Evolutionary conservation across 768 basidiomycete genomes (phyloP).

Genomic region (Amanita fuliginea): DNA sequence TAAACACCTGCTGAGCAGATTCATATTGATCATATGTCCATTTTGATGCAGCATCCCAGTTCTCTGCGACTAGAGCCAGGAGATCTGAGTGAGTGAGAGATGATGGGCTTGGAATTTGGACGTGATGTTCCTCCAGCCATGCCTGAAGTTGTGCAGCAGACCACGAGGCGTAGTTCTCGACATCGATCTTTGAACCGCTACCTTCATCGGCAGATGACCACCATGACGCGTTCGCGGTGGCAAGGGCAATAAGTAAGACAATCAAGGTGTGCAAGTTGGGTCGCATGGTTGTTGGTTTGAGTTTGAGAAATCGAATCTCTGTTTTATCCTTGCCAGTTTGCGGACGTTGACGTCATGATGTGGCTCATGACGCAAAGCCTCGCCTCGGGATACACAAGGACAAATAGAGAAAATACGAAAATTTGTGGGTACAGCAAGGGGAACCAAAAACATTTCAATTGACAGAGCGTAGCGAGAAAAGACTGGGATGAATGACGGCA

Average conservation of each 20-base stretch:
- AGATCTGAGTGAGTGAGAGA: conserved; percentile 28
- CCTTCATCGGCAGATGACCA: conserved; percentile 21
- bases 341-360: conserved; percentile 13
- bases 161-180: conserved; percentile 40
- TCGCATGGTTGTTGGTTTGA: neutral
- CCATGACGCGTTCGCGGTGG: conserved; percentile 40
- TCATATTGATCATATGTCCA: conserved; percentile 60
- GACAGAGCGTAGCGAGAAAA: neutral
- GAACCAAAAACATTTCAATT: conserved; percentile 4
- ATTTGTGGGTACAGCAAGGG: neutral
- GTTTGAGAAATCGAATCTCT: neutral
- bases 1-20: conserved; percentile 52
- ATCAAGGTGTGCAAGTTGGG: neutral
- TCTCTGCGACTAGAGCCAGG: conserved; percentile 39
- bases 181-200: conserved; percentile 19
- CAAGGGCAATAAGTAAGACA: conserved; percentile 8
- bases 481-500: conserved; percentile 3
- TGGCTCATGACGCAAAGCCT: conserved; percentile 11
- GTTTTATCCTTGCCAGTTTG: conserved; percentile 2
- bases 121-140: conserved; percentile 61
- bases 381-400: neutral
- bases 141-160: conserved; percentile 47
- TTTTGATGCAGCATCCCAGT: conserved; percentile 42
- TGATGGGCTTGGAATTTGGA: conserved; percentile 38
- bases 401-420: neutral